Conservation (phyloP, 352 stramenopile species). For the Phytophthora palmivora region DNA sequence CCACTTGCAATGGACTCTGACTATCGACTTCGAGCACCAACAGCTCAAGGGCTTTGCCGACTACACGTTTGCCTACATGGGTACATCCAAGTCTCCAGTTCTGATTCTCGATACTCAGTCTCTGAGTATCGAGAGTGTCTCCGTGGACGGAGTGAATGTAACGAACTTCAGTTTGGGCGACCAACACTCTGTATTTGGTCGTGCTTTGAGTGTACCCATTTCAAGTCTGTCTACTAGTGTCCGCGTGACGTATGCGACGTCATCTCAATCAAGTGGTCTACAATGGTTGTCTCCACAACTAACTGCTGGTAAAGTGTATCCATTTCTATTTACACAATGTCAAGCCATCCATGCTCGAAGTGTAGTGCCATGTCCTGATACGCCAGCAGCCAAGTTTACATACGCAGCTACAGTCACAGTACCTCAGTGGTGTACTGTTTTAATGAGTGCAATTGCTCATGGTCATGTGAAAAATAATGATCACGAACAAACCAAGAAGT, state of each 20-base stretch:
- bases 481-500: conserved; percentile 41
- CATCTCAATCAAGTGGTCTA: conserved; percentile 61
- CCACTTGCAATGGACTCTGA: conserved; percentile 86
- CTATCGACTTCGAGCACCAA: conserved; percentile 85
- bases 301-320: conserved; percentile 92
- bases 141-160: conserved; percentile 52
- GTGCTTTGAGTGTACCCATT: conserved; percentile 60
- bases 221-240: conserved; percentile 54
- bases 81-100: conserved; percentile 25
- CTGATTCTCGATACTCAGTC: conserved; percentile 88
- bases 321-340: conserved; percentile 95
- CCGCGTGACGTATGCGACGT: conserved; percentile 79
- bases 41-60: conserved; percentile 80
- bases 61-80: conserved; percentile 73
- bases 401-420: conserved; percentile 93
- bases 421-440: conserved; percentile 90
- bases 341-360: conserved; percentile 95
- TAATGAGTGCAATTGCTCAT: conserved; percentile 89
- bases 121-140: conserved; percentile 68
- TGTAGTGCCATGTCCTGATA: conserved; percentile 95
- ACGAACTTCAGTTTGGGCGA: conserved; percentile 59
- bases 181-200: conserved; percentile 66
- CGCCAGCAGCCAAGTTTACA: conserved; percentile 93
- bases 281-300: conserved; percentile 93
- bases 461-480: conserved; percentile 33